These are phyloP conservation scores for Colletotrichum australisinense DNA, from an alignment of 2,329 filamentous ascomycete species.

Conservation along the genomic window DNA sequence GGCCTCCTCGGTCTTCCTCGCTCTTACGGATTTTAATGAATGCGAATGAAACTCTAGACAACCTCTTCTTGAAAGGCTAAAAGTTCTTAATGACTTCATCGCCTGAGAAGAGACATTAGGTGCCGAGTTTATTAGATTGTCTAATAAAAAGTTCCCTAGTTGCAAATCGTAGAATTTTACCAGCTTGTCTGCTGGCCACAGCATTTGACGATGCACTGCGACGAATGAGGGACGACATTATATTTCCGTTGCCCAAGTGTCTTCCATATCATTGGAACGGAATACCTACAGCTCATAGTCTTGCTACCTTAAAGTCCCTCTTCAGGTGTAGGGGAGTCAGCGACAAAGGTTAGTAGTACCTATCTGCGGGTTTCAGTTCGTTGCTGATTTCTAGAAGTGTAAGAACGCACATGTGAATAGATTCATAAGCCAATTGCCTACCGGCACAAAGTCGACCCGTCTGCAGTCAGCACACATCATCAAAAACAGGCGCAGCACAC, in stretches of 20 bases:
- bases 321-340: not conserved
- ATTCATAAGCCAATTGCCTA: too few species aligned
- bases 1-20: not conserved
- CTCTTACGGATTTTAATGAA: not conserved
- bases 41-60: not conserved
- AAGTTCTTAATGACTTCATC: not conserved
- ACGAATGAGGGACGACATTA: not conserved
- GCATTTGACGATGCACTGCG: too few species aligned
- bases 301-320: not conserved
- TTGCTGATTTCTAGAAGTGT: not conserved
- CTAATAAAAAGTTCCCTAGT: not conserved
- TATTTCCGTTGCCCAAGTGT: not conserved
- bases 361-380: not conserved
- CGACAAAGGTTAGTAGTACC: not conserved
- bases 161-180: too few species aligned
- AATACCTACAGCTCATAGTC: not conserved
- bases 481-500: not conserved
- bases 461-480: not conserved
- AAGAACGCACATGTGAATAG: not conserved
- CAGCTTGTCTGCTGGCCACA: too few species aligned
- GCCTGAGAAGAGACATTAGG: not conserved
- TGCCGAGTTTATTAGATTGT: not conserved
- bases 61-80: not conserved
- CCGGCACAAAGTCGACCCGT: too few species aligned
- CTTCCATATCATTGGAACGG: too few species aligned